Base-by-base conservation (phyloP, 2,329 filamentous ascomycete genomes). In the Trichothecium sympodiale region DNA sequence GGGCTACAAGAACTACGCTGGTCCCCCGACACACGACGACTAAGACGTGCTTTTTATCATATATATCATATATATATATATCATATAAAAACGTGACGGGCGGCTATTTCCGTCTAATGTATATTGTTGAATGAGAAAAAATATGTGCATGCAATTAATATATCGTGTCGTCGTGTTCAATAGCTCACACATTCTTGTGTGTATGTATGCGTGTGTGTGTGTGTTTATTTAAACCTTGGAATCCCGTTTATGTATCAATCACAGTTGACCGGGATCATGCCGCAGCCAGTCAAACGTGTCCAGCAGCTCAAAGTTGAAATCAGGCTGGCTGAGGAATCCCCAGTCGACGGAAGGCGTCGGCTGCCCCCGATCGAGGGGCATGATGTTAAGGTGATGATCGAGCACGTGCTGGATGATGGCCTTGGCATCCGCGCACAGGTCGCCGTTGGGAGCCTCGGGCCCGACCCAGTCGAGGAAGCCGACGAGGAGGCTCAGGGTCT, bases 1-100 rank as follows among this genome's bases (percentile, higher is more conserved):
- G 77, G 80, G 80, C 25, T 70, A 73, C 57, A 72, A 75, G 58
- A 74, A 84, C 57, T 83, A 83, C 57, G 63, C 64, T 31, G 77
- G 78, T 13, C 77, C 75, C 2, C 73, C 69, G n/a, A 65, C 62
- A 28, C 50, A 62, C 38, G 58, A 58, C 37, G 53, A 57, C 5
- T 51, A 53, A 46, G 26, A 16, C 23, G 29, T 20, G 3, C 29
- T 13, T 30, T 16, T 25, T n/a, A 30, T 9, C 10, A 13, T 23
- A 17, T 17, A 10, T 8, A 10, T 16, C 15, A 9, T 20, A 13
- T 4, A 17, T 29, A 14, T 26, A 17, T 31, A 36, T 25, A 39
- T 31, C n/a, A n/a, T n/a, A n/a, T n/a, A n/a, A n/a, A n/a, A n/a
- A n/a, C n/a, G n/a, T n/a, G n/a, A n/a, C n/a, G n/a, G n/a, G n/a